phyloP scores from a whole-genome alignment of 768 basidiomycete species.

The Lactarius evosmus region DNA sequence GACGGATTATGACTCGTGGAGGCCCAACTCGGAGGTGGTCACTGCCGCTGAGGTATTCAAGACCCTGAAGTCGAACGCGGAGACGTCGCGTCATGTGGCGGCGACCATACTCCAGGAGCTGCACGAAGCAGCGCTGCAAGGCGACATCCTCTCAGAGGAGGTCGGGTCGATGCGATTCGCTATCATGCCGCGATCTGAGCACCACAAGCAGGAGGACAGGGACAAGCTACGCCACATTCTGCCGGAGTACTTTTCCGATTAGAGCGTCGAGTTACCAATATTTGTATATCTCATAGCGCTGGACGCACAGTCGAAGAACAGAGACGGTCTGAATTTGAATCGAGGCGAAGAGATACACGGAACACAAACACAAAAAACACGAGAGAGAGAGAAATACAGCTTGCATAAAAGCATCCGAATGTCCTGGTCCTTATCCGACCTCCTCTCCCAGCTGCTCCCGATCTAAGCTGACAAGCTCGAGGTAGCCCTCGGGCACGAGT shows the following conservation, averaged over 20 bases:
- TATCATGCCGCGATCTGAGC: constrained; percentile 68
- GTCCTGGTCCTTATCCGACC: constrained; percentile 17
- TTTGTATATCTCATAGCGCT: background rate
- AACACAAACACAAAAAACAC: background rate
- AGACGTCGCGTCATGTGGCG: constrained; percentile 76
- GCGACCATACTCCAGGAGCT: constrained; percentile 67
- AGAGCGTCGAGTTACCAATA: background rate
- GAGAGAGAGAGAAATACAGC: constrained; percentile 6
- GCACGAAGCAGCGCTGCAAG: constrained; percentile 52
- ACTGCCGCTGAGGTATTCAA: constrained; percentile 90
- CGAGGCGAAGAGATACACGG: constrained; percentile 9
- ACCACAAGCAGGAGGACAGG: constrained; percentile 55
- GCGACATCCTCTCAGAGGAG: constrained; percentile 61
- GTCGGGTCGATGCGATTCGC: constrained; percentile 81
- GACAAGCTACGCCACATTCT: constrained; percentile 73
- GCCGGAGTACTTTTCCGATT: constrained; percentile 62
- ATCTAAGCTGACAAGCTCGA: constrained; percentile 52
- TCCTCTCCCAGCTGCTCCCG: constrained; percentile 21
- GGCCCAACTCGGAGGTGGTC: constrained; percentile 73
- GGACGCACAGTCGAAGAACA: background rate
- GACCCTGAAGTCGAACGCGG: constrained; percentile 81
- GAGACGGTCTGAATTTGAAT: constrained; percentile 1
- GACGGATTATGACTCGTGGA: constrained; percentile 97
- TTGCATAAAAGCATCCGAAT: background rate
- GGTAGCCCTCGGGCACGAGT: constrained; percentile 76